Conservation (phyloP, 768 basidiomycete genomes). For the Agaricus bisporus region DNA sequence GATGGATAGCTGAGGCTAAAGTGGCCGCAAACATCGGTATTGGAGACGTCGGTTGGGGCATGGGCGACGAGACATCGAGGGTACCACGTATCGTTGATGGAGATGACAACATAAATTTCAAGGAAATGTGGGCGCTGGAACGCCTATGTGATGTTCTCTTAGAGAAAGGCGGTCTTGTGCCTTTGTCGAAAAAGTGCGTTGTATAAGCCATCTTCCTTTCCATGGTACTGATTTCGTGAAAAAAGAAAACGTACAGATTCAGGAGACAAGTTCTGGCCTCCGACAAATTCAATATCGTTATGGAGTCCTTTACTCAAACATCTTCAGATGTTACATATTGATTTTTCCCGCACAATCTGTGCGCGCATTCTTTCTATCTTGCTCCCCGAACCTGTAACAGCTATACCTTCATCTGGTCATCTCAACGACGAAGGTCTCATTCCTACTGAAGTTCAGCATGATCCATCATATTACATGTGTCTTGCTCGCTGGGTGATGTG, state of each 20-base stretch:
- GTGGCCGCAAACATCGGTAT: conserved; percentile 48
- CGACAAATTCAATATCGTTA: conserved; percentile 43
- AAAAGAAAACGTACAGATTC: conserved; percentile 45
- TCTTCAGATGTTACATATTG: conserved; percentile 47
- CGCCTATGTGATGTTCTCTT: conserved; percentile 60
- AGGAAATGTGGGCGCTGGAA: conserved; percentile 66
- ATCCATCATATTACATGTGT: conserved; percentile 47
- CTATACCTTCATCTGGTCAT: not conserved
- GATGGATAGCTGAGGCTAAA: conserved; percentile 73
- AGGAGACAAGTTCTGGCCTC: conserved; percentile 40
- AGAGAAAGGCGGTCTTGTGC: conserved; percentile 72
- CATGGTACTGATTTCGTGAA: conserved; percentile 45
- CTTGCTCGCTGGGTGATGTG: conserved; percentile 69
- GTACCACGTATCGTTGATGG: not conserved
- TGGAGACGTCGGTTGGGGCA: conserved; percentile 46
- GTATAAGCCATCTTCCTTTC: conserved; percentile 10
- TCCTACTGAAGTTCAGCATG: conserved; percentile 18
- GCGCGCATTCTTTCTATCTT: conserved; percentile 32
- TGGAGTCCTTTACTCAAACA: conserved; percentile 65
- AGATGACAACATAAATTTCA: conserved; percentile 31
- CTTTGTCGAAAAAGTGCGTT: conserved; percentile 75
- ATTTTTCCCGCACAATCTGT: conserved; percentile 45
- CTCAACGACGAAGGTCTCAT: conserved; percentile 3
- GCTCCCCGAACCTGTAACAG: conserved; percentile 18
- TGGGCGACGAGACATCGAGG: conserved; percentile 17